Evolutionary conservation across 306 rosid genomes (phyloP), one percentile per base, ranked within the genome.

Genomic region (Quercus variabilis): DNA sequence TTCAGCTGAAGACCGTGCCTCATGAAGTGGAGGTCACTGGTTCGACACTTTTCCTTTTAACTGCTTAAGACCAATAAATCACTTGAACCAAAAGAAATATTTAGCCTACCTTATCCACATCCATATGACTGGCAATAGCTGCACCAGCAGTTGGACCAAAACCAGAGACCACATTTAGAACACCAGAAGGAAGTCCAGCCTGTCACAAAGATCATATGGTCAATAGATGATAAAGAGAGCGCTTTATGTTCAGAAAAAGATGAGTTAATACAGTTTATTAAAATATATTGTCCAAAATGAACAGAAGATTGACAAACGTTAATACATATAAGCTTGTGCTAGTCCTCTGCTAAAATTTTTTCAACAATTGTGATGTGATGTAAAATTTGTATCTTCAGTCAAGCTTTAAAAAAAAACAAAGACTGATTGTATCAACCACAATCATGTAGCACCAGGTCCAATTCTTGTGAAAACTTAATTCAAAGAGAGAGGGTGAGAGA

Each of bases 91-190:
- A 49, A 49, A 49, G 17, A 49, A 11, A 49, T 1, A 49, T 49
- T 12, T 49, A 49, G 54, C 41, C 9, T 88, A 94, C 99, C 97
- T 95, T 95, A 68, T 92, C 98, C 52, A 95, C 89, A 55, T 92
- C 94, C 99, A 90, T 95, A 85, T 95, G 99, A 76, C 96, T 91
- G 80, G 96, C 92, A 85, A 95, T 84, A 73, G 98, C 90, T 62
- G 97, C 97, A 80, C 99, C 99, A 31, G 97, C 98, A 59, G 98
- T 91, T 10, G 98, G 96, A 83, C 99, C 98, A 82, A 82, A 95
- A 69, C 99, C 99, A 41, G 96, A 91, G n/a, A 92, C 82, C 3
- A 95, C 55, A 76, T 95, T 95, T 43, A 95, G 63, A 87, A 93
- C 99, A 71, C 98, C 99, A 28, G 80, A 26, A 74, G 99, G 99